phyloP scores from a whole-genome alignment of 768 basidiomycete species.

The Scleroderma citrinum region DNA sequence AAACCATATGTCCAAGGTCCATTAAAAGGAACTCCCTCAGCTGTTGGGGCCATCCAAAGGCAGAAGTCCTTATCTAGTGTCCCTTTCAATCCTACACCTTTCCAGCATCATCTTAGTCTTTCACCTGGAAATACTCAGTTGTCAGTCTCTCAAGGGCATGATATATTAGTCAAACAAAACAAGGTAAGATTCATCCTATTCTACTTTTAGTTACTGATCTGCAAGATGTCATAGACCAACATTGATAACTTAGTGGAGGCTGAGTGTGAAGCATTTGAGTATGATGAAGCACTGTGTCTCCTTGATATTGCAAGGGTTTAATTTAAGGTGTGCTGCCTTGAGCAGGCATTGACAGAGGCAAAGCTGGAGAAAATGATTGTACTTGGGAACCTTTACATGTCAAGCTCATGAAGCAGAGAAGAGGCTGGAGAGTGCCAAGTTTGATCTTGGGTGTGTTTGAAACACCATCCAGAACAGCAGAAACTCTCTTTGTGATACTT shows the following conservation, averaged over 20 bases:
- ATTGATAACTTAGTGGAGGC: slow-evolving; percentile 20
- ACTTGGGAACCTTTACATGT: not conserved
- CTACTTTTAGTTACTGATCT: no score
- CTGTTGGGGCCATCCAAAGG: no score
- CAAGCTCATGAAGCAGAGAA: not conserved
- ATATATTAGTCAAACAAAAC: no score
- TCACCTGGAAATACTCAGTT: no score
- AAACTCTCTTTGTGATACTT: not conserved
- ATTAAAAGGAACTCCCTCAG: no score
- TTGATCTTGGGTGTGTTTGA: not conserved
- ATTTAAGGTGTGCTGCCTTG: not conserved
- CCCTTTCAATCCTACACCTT: no score
- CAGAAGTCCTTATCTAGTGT: no score
- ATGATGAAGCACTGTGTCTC: not conserved
- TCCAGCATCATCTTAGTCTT: no score
- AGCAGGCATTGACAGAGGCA: not conserved
- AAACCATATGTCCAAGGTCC: no score
- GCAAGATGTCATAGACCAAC: no score
- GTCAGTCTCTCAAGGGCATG: no score
- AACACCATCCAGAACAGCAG: not conserved
- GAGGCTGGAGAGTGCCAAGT: not conserved
- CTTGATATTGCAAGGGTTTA: not conserved
- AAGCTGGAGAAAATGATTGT: not conserved
- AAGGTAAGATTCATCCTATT: no score
- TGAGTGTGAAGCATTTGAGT: not conserved